Conservation (phyloP, 176 grass and related monocot genomes). For the Bothriochloa decipiens region DNA sequence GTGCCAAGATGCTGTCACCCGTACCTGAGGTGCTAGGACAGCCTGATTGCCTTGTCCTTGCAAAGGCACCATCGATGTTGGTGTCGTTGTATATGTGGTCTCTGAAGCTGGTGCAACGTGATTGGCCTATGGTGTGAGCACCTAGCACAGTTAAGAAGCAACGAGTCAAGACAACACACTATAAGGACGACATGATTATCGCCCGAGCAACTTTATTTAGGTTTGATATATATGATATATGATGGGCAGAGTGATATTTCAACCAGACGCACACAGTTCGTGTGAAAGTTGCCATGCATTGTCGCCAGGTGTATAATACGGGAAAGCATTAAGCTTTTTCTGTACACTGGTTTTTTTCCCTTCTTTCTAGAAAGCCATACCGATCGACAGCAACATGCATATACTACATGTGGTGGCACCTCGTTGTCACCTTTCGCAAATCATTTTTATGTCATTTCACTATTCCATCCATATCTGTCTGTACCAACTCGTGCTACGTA, state of each 20-base stretch:
- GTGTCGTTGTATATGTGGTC: slow-evolving; percentile 72
- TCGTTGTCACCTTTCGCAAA: too few relatives aligned
- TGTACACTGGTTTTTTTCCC: background rate
- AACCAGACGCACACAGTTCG: too few relatives aligned
- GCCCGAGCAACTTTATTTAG: too few relatives aligned
- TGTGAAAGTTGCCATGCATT: too few relatives aligned
- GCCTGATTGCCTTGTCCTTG: background rate
- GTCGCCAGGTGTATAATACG: background rate
- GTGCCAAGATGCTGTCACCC: slow-evolving; percentile 64
- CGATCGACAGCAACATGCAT: background rate
- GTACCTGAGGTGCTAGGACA: slow-evolving; percentile 45
- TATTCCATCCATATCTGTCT: too few relatives aligned
- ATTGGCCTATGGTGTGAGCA: slow-evolving; percentile 65
- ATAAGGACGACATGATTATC: background rate
- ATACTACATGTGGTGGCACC: too few relatives aligned
- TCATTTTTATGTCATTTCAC: too few relatives aligned
- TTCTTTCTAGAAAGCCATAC: background rate
- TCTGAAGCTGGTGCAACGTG: slow-evolving; percentile 69
- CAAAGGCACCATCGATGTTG: slow-evolving; percentile 56
- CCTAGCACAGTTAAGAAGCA: slow-evolving; percentile 21
- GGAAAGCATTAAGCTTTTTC: background rate
- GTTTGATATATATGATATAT: too few relatives aligned
- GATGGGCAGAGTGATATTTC: too few relatives aligned
- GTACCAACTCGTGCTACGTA: too few relatives aligned
- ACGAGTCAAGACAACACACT: background rate